phyloP scores from a whole-genome alignment of 169 alveolate species.

The Eimeria maxima region DNA sequence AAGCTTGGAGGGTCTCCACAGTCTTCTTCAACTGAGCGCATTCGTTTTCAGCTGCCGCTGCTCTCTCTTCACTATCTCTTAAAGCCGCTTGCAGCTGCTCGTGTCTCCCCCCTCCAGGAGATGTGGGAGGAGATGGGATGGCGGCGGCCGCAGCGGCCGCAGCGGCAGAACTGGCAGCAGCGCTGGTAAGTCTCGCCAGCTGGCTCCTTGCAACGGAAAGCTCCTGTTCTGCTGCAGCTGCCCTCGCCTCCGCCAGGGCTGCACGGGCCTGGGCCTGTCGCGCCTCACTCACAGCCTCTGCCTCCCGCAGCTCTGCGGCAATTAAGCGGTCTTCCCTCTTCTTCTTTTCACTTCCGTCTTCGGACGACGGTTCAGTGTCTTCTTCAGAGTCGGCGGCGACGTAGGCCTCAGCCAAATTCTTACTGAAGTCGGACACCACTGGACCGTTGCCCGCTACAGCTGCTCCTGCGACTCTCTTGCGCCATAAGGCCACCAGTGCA shows the following conservation, averaged over 20 bases:
- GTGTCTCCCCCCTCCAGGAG: not conserved
- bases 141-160: not conserved
- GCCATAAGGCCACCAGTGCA: slow-evolving; percentile 72
- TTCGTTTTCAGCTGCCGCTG: slow-evolving; percentile 51
- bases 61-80: slow-evolving; percentile 8
- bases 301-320: slow-evolving; percentile 64
- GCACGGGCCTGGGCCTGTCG: slow-evolving; percentile 59
- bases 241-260: slow-evolving; percentile 62
- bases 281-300: slow-evolving; percentile 68
- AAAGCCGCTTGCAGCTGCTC: slow-evolving; percentile 30
- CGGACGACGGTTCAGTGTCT: slow-evolving; percentile 38
- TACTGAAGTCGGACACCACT: slow-evolving; percentile 28
- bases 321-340: not conserved
- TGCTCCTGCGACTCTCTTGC: slow-evolving; percentile 63
- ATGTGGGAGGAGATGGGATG: not conserved
- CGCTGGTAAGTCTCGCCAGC: slow-evolving; percentile 16
- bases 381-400: slow-evolving; percentile 56
- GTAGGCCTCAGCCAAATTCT: slow-evolving; percentile 51
- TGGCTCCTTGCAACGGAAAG: not conserved
- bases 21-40: not conserved
- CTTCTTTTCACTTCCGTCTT: slow-evolving; percentile 39
- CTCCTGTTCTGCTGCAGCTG: slow-evolving; percentile 22
- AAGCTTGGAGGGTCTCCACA: not conserved
- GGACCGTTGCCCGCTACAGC: not conserved
- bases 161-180: not conserved